phyloP scores from a whole-genome alignment of 768 basidiomycete genomes.

The Fistulinella prunicolor region DNA sequence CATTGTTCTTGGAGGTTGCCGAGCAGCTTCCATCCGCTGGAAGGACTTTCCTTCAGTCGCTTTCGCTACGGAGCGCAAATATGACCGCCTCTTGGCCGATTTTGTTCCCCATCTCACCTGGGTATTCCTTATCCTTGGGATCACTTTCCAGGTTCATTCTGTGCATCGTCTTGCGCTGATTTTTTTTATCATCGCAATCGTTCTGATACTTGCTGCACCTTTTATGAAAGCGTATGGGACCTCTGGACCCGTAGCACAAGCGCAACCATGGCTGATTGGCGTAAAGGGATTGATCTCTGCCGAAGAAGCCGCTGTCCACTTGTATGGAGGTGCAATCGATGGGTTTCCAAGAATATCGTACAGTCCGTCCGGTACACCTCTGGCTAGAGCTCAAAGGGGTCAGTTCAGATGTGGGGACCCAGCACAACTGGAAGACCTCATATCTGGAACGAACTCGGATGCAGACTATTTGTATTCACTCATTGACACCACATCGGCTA shows the following conservation, averaged over 20 bases:
- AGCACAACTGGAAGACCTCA: slow-evolving; percentile 5
- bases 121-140: neutral
- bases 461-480: slow-evolving; percentile 22
- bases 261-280: slow-evolving; percentile 24
- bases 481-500: slow-evolving; percentile 21
- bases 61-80: slow-evolving; percentile 16
- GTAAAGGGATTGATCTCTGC: slow-evolving; percentile 27
- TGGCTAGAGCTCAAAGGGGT: slow-evolving; percentile 6
- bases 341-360: slow-evolving; percentile 14
- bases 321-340: slow-evolving; percentile 13
- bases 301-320: slow-evolving; percentile 12
- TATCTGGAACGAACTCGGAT: no score
- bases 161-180: neutral
- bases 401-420: slow-evolving; percentile 18
- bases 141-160: neutral
- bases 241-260: slow-evolving; percentile 16
- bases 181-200: neutral
- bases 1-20: slow-evolving; percentile 25
- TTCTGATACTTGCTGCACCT: slow-evolving; percentile 18
- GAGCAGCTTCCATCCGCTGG: slow-evolving; percentile 22
- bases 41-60: slow-evolving; percentile 20
- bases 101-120: slow-evolving; percentile 7
- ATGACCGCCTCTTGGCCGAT: slow-evolving; percentile 5
- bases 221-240: slow-evolving; percentile 11
- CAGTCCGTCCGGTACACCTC: slow-evolving; percentile 16